Evolutionary conservation across 352 stramenopile species (phyloP).

Genomic region (Phytophthora hibernalis): DNA sequence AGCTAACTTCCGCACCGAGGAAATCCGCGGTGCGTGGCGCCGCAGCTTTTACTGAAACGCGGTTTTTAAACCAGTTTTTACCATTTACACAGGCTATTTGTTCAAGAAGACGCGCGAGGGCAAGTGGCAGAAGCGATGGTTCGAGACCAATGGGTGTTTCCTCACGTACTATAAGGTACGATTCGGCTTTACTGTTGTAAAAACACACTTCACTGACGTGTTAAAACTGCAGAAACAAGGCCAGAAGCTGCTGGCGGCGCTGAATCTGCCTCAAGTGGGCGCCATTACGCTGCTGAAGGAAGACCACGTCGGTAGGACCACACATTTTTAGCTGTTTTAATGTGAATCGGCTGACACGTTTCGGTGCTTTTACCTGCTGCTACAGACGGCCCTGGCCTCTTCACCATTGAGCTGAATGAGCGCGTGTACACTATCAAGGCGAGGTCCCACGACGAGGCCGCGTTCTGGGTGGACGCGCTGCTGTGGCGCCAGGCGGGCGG

Average conservation of each 20-base stretch:
- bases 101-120: slow-evolving; percentile 95
- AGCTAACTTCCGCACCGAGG: slow-evolving; percentile 79
- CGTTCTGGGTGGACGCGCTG: slow-evolving; percentile 89
- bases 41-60: not conserved
- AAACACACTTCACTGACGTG: not conserved
- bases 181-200: slow-evolving; percentile 7
- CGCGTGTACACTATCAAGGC: slow-evolving; percentile 93
- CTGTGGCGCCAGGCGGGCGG: slow-evolving; percentile 85
- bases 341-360: slow-evolving; percentile 11
- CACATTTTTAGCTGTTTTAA: not conserved
- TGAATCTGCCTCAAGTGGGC: slow-evolving; percentile 94
- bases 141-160: slow-evolving; percentile 98
- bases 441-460: slow-evolving; percentile 82
- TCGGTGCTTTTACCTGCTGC: slow-evolving; percentile 18
- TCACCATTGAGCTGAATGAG: slow-evolving; percentile 92
- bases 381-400: slow-evolving; percentile 82
- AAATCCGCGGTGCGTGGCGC: slow-evolving; percentile 57
- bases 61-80: slow-evolving; percentile 13
- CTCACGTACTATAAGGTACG: slow-evolving; percentile 98
- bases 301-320: slow-evolving; percentile 62
- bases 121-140: slow-evolving; percentile 98
- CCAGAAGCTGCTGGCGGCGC: slow-evolving; percentile 93
- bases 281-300: slow-evolving; percentile 77
- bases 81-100: slow-evolving; percentile 76
- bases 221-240: slow-evolving; percentile 77